Conservation (phyloP, 768 basidiomycete genomes). For the Suillus luteus region DNA sequence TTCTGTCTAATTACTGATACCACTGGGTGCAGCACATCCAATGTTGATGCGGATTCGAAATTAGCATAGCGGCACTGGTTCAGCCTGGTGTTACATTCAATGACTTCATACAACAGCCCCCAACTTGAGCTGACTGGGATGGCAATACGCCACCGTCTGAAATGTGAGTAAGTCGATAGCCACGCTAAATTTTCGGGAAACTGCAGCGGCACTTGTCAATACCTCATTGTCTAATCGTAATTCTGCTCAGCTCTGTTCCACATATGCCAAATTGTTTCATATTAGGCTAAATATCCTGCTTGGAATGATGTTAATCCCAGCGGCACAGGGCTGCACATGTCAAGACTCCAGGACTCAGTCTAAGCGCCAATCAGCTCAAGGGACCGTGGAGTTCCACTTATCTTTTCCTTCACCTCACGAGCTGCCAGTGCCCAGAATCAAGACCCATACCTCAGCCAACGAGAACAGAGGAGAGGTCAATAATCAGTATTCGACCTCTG, state of each 20-base stretch:
- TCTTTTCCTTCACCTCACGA: not conserved
- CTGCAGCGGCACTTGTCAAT: not conserved
- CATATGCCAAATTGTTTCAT: not conserved
- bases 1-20: not conserved
- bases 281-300: not conserved
- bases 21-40: not conserved
- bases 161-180: not conserved
- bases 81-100: not conserved
- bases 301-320: not conserved
- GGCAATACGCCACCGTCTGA: not conserved
- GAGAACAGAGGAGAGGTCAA: not conserved
- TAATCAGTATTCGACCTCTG: not conserved
- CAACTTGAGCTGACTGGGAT: not conserved
- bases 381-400: not conserved
- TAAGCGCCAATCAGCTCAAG: not conserved
- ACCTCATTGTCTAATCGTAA: not conserved
- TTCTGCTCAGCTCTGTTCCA: not conserved
- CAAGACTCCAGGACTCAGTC: not conserved
- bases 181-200: not conserved
- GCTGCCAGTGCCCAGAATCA: not conserved
- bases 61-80: not conserved
- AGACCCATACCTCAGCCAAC: not conserved
- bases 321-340: not conserved
- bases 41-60: not conserved
- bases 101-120: not conserved